phyloP scores from a whole-genome alignment of 2,329 filamentous ascomycete species.

The Trichophyton equinum region DNA sequence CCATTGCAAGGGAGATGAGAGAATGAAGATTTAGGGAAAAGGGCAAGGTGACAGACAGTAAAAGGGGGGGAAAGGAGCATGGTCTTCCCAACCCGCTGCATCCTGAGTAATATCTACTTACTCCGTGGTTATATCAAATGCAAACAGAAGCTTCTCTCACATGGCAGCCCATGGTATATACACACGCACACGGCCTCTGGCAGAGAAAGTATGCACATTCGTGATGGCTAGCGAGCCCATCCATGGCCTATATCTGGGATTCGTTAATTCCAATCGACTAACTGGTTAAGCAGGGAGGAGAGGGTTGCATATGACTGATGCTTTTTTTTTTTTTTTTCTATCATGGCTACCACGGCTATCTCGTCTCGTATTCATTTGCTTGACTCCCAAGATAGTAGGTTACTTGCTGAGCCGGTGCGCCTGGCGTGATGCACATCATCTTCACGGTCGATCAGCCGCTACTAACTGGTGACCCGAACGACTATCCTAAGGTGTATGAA shows the following conservation, averaged over 20 bases:
- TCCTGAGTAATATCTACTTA: too few relatives aligned
- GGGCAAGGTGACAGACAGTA: neutral
- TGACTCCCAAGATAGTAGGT: neutral
- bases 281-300: too few relatives aligned
- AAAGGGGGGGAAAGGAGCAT: too few relatives aligned
- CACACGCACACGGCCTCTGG: neutral
- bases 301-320: neutral
- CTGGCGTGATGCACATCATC: neutral
- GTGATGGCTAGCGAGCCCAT: neutral
- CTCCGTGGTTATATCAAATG: too few relatives aligned
- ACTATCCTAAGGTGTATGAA: neutral
- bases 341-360: neutral
- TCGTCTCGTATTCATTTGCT: neutral
- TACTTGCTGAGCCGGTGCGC: neutral
- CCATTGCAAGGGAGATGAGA: neutral
- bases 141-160: neutral
- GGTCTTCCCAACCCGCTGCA: too few relatives aligned
- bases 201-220: neutral
- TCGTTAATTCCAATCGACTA: too few relatives aligned
- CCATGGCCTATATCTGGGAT: neutral
- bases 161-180: too few relatives aligned
- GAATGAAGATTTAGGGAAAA: neutral
- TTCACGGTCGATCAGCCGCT: neutral
- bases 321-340: neutral
- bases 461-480: neutral